Percentiles rank a stretch among this genome's conserved stretches.
phyloP scores from a whole-genome alignment of 805 yeast genomes.

The Metschnikowia vanudenii region DNA sequence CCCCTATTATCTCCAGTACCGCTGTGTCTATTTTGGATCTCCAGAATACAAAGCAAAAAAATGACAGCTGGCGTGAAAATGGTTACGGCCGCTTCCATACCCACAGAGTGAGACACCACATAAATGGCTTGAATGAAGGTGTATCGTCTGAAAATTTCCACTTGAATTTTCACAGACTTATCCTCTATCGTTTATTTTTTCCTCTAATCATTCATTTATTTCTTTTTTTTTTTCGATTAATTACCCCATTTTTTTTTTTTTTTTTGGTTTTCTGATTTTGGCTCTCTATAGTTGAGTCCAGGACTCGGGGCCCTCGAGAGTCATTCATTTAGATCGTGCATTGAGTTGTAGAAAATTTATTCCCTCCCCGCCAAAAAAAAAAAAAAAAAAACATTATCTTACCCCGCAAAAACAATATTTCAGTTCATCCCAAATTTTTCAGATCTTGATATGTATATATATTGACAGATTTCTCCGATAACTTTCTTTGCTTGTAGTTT shows the following conservation, averaged over 20 bases:
- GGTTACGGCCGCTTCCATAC: neutral
- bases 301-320: neutral
- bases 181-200: too few species aligned
- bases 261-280: neutral
- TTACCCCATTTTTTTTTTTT: neutral
- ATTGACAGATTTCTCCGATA: neutral
- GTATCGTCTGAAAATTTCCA: neutral
- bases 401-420: constrained; percentile 10
- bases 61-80: neutral
- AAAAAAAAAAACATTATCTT: neutral
- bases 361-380: constrained; percentile 5
- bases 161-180: neutral
- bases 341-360: neutral
- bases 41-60: neutral
- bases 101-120: constrained; percentile 11
- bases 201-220: neutral
- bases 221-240: neutral
- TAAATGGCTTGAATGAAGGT: neutral
- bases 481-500: neutral
- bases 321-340: constrained; percentile 9
- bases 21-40: too few species aligned
- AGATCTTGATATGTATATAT: neutral
- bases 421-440: neutral
- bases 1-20: too few species aligned
- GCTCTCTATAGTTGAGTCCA: neutral